Evolutionary conservation across 805 yeast genomes (phyloP), one percentile per base, ranked within the genome.

Genomic region (Schizosaccharomyces cryophilus): DNA sequence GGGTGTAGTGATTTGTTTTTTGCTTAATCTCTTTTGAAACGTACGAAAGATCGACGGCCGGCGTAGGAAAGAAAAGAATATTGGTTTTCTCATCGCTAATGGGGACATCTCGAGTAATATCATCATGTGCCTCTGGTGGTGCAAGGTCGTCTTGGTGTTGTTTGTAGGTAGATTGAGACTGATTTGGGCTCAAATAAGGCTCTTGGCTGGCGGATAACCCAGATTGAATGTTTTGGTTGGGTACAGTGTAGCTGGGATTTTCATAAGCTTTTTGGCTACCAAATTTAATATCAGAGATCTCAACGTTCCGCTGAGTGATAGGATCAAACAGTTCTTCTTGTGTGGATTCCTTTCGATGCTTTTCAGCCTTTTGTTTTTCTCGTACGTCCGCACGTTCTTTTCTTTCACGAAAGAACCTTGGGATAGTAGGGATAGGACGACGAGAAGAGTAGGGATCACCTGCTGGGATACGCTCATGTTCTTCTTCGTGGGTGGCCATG

Each of bases 111-210:
- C 42, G 47, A 29, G 60, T 56, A 7, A 26, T 29, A 29, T 56
- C 15, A 21, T 35, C 21, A 21, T 29, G n/a, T n/a, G 60, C 60
- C 17, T 56, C 60, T 17, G 60, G 60, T 4, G 60, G 60, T 29
- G 60, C 60, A 19, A 56, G 30, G n/a, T 56, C 60, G 35, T 56
- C 60, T 19, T 38, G 60, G 35, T 21, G 42, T 26, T 56, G 47
- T 42, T 40, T 56, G 45, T 56, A 56, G 9, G 45, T 29, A 5
- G 30, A 19, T 15, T 15, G n/a, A 4, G 56, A 29, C 17, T 51
- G 56, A 15, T 5, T 51, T 21, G 56, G 24, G 6, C 11, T 19
- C 17, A 51, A 24, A 29, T 51, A 51, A 26, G 56, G 56, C 35
- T 51, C 19, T 21, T 51, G n/a, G 24, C 35, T 9, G 1, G 56